These are phyloP conservation scores for Cladosporium sp. DNA, from an alignment of 2,329 filamentous ascomycete species.

Conservation along the genomic window DNA sequence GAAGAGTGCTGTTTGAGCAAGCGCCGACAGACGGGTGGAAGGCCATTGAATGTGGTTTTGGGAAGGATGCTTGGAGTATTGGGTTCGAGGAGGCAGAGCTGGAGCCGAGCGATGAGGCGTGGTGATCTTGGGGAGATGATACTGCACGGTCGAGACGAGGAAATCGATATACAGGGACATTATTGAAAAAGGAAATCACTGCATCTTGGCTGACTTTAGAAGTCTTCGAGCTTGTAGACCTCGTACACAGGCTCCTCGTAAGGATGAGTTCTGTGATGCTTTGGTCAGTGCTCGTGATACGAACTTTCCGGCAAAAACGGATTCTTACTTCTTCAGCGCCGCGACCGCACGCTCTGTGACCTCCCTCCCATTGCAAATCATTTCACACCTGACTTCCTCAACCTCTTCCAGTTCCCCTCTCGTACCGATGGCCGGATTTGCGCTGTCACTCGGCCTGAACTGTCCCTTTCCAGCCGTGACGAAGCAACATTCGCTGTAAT, in stretches of 20 bases:
- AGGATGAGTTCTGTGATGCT: constrained; percentile 41
- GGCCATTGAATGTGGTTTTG: constrained; percentile 50
- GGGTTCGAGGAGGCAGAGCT: constrained; percentile 11
- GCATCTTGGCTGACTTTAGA: constrained; percentile 28
- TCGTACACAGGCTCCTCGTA: constrained; percentile 50
- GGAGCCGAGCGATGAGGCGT: constrained; percentile 1
- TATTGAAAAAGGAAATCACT: background rate
- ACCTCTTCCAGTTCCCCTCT: constrained; percentile 59
- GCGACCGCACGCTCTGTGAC: constrained; percentile 58
- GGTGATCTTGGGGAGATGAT: background rate
- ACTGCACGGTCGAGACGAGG: background rate
- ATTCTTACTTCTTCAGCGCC: constrained; percentile 63
- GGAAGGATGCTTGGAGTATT: constrained; percentile 4
- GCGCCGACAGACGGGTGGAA: constrained; percentile 62
- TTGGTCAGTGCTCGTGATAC: background rate
- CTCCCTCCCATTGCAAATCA: constrained; percentile 61
- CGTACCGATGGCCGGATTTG: constrained; percentile 64
- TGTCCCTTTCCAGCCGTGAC: constrained; percentile 58
- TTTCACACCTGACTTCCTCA: constrained; percentile 63
- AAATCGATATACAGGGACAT: background rate
- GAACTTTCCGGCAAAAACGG: background rate
- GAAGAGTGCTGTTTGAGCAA: constrained; percentile 67
- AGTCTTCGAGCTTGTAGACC: constrained; percentile 48
- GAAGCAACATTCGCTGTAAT: constrained; percentile 48
- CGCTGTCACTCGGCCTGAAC: constrained; percentile 62